Evolutionary conservation across 2,329 filamentous ascomycete genomes (phyloP).

Genomic region (Monilinia aucupariae): DNA sequence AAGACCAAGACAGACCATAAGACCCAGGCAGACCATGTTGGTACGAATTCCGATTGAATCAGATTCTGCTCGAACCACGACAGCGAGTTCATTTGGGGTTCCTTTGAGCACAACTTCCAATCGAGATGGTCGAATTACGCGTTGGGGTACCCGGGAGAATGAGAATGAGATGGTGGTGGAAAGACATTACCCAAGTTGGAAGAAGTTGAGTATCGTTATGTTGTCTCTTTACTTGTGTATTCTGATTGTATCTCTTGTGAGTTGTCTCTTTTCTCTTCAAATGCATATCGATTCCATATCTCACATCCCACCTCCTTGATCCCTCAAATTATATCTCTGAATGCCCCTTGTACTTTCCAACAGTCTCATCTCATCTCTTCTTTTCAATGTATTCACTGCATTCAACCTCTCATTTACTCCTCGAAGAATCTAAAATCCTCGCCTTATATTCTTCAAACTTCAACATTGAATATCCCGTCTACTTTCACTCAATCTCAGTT

Average conservation of each 20-base stretch:
- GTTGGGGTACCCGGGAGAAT: neutral
- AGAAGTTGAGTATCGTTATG: neutral
- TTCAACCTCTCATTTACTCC: neutral
- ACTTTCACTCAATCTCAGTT: neutral
- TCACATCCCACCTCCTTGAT: neutral
- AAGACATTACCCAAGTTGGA: neutral
- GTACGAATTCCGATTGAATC: neutral
- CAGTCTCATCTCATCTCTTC: neutral
- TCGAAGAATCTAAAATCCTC: neutral
- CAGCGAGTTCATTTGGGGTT: neutral
- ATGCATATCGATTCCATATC: too few species aligned
- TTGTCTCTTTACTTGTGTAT: neutral
- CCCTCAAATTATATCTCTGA: neutral
- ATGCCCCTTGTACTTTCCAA: too few species aligned
- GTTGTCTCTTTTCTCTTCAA: neutral
- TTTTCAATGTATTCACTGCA: neutral
- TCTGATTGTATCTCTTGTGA: constrained; percentile 6
- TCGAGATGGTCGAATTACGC: neutral
- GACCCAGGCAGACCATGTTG: neutral
- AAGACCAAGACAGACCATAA: neutral
- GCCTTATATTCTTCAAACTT: too few species aligned
- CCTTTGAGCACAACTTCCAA: neutral
- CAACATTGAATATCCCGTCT: neutral
- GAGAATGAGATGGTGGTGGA: neutral
- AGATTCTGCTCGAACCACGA: neutral